Evolutionary conservation across 139 green algal species (phyloP), one percentile per base, ranked within the genome.

Genomic region (Chlamydomonas sp.): DNA sequence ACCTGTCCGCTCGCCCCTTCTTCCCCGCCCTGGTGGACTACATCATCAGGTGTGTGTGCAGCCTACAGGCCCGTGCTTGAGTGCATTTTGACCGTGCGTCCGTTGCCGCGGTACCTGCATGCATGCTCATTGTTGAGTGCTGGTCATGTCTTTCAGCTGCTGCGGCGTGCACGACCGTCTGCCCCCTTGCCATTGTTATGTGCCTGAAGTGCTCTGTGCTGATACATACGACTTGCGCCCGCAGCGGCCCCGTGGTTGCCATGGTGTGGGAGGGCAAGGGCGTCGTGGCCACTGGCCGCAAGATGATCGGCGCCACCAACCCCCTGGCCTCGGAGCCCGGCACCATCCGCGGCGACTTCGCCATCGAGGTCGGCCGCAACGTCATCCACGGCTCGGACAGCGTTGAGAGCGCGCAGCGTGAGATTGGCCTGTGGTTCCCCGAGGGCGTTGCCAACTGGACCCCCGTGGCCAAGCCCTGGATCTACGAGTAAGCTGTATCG

Each of bases 381-480:
- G 91, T 99, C 62, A 98, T 99, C 91, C 96, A 98, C 90, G 96
- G 96, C 88, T 97, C 92, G 57, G 98, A 99, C 94, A 86, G 86
- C 57, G 96, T 99, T 66, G 98, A 99, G 90, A 98, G 92, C 89
- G 98, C 95, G 67, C 85, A 98, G 89, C 95, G 97, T 79, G 98
- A 99, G 94, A 98, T 99, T 80, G 95, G 86, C 16, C 92, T 99
- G n/a, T 99, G 98, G 98, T 99, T 99, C 93, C 94, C 96, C 12
- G 96, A 98, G 88, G 87, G 86, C 73, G 62, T 94, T 78, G 80
- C 80, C 63, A 85, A 95, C 2, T 96, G 93, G 90, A 93, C 85
- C 72, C 93, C 92, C 49, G 86, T 83, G 1, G 84, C 84, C 61
- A 94, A 93, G 88, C 86, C 92, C 76, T 96, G 93, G 93, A 93